Base-by-base conservation (phyloP, 305 asterid species). In the Fraxinus platypoda region DNA sequence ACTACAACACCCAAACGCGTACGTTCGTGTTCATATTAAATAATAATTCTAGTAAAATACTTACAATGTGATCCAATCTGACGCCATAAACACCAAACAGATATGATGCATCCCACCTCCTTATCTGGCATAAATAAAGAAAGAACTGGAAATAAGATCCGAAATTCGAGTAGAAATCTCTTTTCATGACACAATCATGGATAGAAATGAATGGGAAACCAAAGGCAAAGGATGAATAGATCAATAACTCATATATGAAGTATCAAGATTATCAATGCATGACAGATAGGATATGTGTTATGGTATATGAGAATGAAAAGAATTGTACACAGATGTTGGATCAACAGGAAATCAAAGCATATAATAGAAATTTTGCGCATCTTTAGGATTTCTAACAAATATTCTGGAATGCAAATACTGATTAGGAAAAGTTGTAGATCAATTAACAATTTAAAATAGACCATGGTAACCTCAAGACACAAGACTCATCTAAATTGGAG, bases 21-120 rank as follows among this genome's bases (percentile, higher is more conserved):
- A 52, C 81, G 76, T 73, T 66, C 31, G 68, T n/a, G 78, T 72
- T 79, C 81, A 66, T 71, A 72, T 57, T 68, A 72, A 68, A 34
- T 49, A 75, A 13, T n/a, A 59, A n/a, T 83, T 84, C 81, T 54
- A 68, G 70, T 17, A 30, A 83, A 78, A 78, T 49, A 90, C 98
- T 94, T 86, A 96, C 98, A 3, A 79, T 74, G 83, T 92, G 95
- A 89, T 96, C 95, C 52, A 49, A 71, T 91, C 95, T 88, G 90
- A 94, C 84, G 79, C 98, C 99, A 82, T 87, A 96, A 84, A 89
- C 94, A 66, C 91, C 86, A 21, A 88, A 79, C 26, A 89, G 72
- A 57, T 81, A 78, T 59, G 89, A 84, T 74, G 89, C 87, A 57
- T 89, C 91, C 94, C 90, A 88, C 77, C 80, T 83, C 80, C 86